phyloP scores from a whole-genome alignment of 2,329 filamentous ascomycete genomes.

The Hypoxylon sp. region DNA sequence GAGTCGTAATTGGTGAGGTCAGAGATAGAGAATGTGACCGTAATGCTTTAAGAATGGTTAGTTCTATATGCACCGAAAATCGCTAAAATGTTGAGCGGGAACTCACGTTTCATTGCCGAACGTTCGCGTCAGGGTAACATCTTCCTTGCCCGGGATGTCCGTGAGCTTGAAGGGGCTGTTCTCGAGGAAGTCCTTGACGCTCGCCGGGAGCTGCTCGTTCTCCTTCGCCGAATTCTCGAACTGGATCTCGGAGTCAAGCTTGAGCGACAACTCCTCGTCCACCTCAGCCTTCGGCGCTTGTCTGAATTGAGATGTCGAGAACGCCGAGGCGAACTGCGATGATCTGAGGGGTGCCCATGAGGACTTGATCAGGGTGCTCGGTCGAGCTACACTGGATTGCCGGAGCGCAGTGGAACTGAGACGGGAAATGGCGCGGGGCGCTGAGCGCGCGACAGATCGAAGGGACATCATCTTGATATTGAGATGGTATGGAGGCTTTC shows the following conservation, averaged over 20 bases:
- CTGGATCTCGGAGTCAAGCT: constrained; percentile 86
- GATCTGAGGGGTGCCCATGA: constrained; percentile 57
- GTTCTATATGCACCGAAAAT: constrained; percentile 16
- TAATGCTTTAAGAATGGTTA: constrained; percentile 67
- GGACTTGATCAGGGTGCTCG: constrained; percentile 63
- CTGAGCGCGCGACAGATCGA: constrained; percentile 73
- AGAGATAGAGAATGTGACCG: constrained; percentile 85
- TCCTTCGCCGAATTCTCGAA: constrained; percentile 87
- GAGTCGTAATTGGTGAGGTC: constrained; percentile 79
- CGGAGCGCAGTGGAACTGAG: constrained; percentile 65
- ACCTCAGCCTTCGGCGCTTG: constrained; percentile 62
- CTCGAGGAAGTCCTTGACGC: constrained; percentile 88
- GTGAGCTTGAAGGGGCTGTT: constrained; percentile 86
- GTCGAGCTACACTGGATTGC: constrained; percentile 64
- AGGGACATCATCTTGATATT: constrained; percentile 75
- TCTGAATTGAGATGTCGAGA: constrained; percentile 64
- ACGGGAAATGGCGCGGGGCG: constrained; percentile 74
- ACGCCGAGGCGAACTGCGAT: constrained; percentile 60
- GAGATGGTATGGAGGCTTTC: background rate
- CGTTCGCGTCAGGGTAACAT: constrained; percentile 84
- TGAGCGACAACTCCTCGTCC: constrained; percentile 85
- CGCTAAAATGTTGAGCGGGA: background rate
- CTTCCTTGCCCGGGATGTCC: constrained; percentile 86
- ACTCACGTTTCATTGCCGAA: constrained; percentile 90
- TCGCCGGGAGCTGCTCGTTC: constrained; percentile 77